Percentiles rank a stretch among this genome's conserved stretches.
These are phyloP conservation scores for Sclerotinia spermophila DNA, from an alignment of 2,329 filamentous ascomycete species.

Conservation along the genomic window DNA sequence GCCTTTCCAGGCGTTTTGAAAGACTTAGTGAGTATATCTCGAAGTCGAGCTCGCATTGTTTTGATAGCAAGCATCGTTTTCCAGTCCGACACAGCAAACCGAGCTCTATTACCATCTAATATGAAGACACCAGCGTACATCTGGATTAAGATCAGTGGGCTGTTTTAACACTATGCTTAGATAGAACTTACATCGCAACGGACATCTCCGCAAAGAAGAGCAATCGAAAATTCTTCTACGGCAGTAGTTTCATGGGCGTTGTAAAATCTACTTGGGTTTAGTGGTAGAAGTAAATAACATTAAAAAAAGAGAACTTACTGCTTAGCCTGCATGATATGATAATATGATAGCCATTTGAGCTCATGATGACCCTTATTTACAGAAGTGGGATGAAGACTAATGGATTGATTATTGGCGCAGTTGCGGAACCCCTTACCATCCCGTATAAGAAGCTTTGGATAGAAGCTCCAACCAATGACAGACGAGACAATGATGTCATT, in stretches of 20 bases:
- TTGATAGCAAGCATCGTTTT: constrained; percentile 89
- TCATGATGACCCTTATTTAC: constrained; percentile 73
- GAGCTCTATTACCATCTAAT: constrained; percentile 80
- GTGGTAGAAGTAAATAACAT: background rate
- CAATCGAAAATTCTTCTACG: constrained; percentile 76
- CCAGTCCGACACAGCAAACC: constrained; percentile 84
- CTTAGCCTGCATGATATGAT: constrained; percentile 94
- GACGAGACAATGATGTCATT: constrained; percentile 77
- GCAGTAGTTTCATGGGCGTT: constrained; percentile 88
- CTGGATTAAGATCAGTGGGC: constrained; percentile 40
- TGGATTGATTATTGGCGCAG: constrained; percentile 85
- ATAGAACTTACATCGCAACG: constrained; percentile 67
- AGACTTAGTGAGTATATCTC: constrained; percentile 68
- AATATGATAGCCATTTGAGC: constrained; percentile 85
- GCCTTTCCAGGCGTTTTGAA: constrained; percentile 66
- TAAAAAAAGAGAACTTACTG: constrained; percentile 48
- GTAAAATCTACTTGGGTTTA: constrained; percentile 55
- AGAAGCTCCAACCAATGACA: constrained; percentile 91
- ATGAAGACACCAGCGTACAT: constrained; percentile 84
- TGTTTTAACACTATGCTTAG: constrained; percentile 18
- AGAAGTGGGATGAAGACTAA: constrained; percentile 81
- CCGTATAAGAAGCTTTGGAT: constrained; percentile 82
- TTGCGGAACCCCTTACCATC: constrained; percentile 88
- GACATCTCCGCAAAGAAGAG: constrained; percentile 81
- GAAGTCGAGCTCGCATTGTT: constrained; percentile 66